These are phyloP conservation scores for Blastobotrys ciferrii DNA, from an alignment of 1,139 yeast genomes.

Conservation along the genomic window DNA sequence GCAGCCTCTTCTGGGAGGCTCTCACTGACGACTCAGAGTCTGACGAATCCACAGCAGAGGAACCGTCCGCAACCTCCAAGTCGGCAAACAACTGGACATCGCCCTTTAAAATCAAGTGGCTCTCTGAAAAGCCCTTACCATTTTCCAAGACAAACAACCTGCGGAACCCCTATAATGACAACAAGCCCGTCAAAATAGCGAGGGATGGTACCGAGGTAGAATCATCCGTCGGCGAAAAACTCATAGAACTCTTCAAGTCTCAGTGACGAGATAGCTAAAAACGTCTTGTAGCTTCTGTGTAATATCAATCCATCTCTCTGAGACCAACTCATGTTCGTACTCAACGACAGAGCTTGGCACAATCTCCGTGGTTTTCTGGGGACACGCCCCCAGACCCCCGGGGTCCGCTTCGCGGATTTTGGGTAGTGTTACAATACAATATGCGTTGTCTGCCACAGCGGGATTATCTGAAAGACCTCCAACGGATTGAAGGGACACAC, in stretches of 20 bases:
- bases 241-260: constrained; percentile 33
- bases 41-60: background rate
- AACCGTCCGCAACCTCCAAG: background rate
- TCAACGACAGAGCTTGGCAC: background rate
- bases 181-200: constrained; percentile 41
- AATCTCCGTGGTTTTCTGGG: too few relatives aligned
- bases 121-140: constrained; percentile 34
- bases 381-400: too few relatives aligned
- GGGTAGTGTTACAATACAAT: too few relatives aligned
- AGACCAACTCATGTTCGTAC: constrained; percentile 2
- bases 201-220: constrained; percentile 44
- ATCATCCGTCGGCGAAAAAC: constrained; percentile 35
- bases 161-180: constrained; percentile 37
- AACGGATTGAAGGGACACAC: too few relatives aligned
- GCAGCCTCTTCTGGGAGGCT: constrained; percentile 43
- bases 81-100: constrained; percentile 36
- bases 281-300: background rate
- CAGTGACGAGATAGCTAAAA: too few relatives aligned
- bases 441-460: too few relatives aligned
- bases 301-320: background rate
- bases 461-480: too few relatives aligned
- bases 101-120: constrained; percentile 40
- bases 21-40: too few relatives aligned
- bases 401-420: too few relatives aligned
- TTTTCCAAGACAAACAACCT: constrained; percentile 36